Conservation (phyloP, 2,329 filamentous ascomycete genomes). For the Huntiella omanensis region DNA sequence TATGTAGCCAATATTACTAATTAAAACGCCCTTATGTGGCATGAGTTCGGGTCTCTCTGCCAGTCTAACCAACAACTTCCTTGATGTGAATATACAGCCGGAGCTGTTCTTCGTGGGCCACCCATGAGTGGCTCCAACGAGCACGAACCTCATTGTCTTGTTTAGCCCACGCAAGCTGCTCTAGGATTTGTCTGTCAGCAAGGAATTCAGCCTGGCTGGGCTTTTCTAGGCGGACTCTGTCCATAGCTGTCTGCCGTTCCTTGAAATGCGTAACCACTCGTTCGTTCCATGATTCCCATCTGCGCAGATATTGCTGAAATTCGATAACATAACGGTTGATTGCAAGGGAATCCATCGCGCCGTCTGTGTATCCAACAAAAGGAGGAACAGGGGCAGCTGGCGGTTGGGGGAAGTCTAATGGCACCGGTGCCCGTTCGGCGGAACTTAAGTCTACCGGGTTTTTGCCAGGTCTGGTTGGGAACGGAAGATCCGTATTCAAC, state of each 20-base stretch:
- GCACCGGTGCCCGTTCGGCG: conserved; percentile 18
- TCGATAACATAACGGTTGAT: not conserved
- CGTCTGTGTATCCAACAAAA: conserved; percentile 1
- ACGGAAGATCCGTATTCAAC: conserved; percentile 36
- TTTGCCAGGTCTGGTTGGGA: conserved; percentile 31
- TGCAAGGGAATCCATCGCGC: not conserved
- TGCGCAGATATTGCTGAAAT: conserved; percentile 8
- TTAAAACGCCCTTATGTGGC: too few species aligned
- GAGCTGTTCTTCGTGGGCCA: conserved; percentile 40
- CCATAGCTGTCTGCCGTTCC: conserved; percentile 28
- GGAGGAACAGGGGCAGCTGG: conserved; percentile 31
- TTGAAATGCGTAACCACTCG: conserved; percentile 37
- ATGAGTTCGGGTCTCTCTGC: too few species aligned
- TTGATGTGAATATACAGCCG: conserved; percentile 34
- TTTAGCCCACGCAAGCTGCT: conserved; percentile 40
- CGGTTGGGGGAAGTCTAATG: conserved; percentile 27
- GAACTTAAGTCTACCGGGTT: conserved; percentile 16
- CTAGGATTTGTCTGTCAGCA: conserved; percentile 15
- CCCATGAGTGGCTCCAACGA: conserved; percentile 40
- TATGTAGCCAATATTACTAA: too few species aligned
- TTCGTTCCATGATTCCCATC: conserved; percentile 23
- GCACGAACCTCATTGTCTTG: conserved; percentile 45
- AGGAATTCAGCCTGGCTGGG: conserved; percentile 27
- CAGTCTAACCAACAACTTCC: conserved; percentile 6
- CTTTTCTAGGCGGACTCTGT: conserved; percentile 24